A percentile compares a stretch with the other conserved stretches of the same genome.
These are phyloP conservation scores for Pistacia atlantica DNA, from an alignment of 345 rosid species.

Conservation along the genomic window DNA sequence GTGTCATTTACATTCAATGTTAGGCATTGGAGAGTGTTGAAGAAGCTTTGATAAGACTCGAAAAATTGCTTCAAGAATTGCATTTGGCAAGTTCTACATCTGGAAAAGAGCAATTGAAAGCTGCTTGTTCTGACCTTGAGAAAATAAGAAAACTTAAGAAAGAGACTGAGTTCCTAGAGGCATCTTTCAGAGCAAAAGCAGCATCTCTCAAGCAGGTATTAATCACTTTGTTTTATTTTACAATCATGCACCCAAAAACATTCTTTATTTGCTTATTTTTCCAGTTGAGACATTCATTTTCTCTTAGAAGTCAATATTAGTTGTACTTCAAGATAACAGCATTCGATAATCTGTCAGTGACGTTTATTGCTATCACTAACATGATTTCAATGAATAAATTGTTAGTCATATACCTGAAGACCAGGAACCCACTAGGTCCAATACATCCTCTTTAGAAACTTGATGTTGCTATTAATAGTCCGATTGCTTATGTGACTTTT, in stretches of 20 bases:
- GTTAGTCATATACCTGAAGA: background rate
- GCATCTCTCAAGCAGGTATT: conserved; percentile 81
- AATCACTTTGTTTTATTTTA: conserved; percentile 4
- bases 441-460: background rate
- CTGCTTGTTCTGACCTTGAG: conserved; percentile 97
- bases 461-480: background rate
- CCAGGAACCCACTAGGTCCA: background rate
- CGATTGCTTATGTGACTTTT: background rate
- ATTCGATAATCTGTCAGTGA: background rate
- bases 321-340: background rate
- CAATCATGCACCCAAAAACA: conserved; percentile 1
- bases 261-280: background rate
- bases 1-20: conserved; percentile 27
- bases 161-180: conserved; percentile 98
- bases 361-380: background rate
- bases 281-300: background rate
- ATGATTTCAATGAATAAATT: background rate
- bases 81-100: conserved; percentile 72
- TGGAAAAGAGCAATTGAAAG: conserved; percentile 86
- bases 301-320: background rate
- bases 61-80: conserved; percentile 76
- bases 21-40: conserved; percentile 96
- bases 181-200: conserved; percentile 94
- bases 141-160: conserved; percentile 94
- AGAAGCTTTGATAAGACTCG: conserved; percentile 80